Conservation (phyloP, 1,284 basidiomycete species). For the Sanghuangporus sanghuang region DNA sequence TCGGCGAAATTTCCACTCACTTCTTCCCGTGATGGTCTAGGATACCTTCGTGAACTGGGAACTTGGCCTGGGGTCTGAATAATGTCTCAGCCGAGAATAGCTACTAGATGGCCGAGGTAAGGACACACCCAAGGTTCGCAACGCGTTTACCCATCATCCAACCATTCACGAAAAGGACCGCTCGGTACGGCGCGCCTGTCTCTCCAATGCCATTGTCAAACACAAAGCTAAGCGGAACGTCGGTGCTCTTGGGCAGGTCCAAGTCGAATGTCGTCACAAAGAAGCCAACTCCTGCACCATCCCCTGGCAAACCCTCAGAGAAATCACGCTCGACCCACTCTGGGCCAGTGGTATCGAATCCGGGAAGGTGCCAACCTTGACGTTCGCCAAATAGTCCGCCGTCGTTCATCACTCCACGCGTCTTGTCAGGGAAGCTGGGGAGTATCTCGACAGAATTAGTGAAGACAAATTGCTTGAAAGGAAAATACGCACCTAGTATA, state of each 20-base stretch:
- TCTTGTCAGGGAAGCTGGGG: conserved; percentile 59
- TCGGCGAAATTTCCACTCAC: conserved; percentile 33
- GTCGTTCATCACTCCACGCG: conserved; percentile 69
- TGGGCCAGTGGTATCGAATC: conserved; percentile 48
- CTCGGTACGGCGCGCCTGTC: conserved; percentile 52
- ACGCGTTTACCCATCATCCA: conserved; percentile 82
- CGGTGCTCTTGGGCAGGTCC: conserved; percentile 49
- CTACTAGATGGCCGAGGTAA: neutral
- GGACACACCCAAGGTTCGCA: conserved; percentile 54
- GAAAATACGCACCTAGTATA: conserved; percentile 48
- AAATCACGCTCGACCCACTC: conserved; percentile 54
- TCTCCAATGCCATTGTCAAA: conserved; percentile 47
- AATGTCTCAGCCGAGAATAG: neutral
- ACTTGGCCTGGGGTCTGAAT: conserved; percentile 58
- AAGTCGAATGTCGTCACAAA: conserved; percentile 73
- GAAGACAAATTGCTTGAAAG: neutral
- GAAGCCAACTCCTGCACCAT: conserved; percentile 66
- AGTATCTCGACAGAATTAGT: neutral
- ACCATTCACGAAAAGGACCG: conserved; percentile 74
- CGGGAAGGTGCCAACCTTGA: conserved; percentile 77
- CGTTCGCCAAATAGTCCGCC: conserved; percentile 78
- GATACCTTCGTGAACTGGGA: conserved; percentile 76
- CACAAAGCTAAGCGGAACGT: conserved; percentile 62
- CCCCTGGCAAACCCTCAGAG: conserved; percentile 49
- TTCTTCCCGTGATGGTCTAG: conserved; percentile 65